Evolutionary conservation across 106 monocot species (phyloP), one percentile per base, ranked within the genome.

Genomic region (Chionographis japonica): DNA sequence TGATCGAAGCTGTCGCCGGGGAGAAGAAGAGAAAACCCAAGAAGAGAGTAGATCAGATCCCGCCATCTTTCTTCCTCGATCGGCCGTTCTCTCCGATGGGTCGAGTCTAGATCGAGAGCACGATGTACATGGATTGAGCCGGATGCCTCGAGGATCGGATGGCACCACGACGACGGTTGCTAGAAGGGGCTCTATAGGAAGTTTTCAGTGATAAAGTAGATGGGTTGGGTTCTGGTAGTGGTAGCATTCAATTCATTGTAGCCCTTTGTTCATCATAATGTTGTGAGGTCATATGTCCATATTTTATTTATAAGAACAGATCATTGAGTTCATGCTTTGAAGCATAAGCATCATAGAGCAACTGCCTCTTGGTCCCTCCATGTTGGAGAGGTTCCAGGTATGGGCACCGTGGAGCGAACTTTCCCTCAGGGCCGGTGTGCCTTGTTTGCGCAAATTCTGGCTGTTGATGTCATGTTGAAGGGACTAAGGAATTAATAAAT

Each of bases 71-170:
- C 60, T 62, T 77, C 50, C 72, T 83, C 9, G 70, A 86, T 62
- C 80, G 83, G 4, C 90, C 86, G 0, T 83, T 86, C 54, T 90
- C 90, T 65, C 90, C 90, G 0, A 90, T 90, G 37, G 86, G 83
- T 4, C 74, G 90, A 73, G 83, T 78, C 4, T 90, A 78, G 56
- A 38, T 55, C 20, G 20, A 63, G 4, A 38, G 12, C 6, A 42
- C 7, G 18, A 0, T 14, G 41, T 55, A 50, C 18, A 17, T 13
- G 7, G 19, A 39, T 15, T 41, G 2, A 9, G 11, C 18, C 11
- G 7, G 27, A 18, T 58, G 19, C 12, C 5, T 6, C 7, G 8
- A 11, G 37, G 10, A 60, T 35, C 2, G 4, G 60, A 11, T 12
- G 5, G 3, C 12, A 2, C 9, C 12, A 37, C 60, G 7, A 36